A percentile compares a stretch with the other conserved stretches of the same genome.
These are phyloP conservation scores for Helichrysum umbraculigerum DNA, from an alignment of 129 eudicot genomes.

Conservation along the genomic window DNA sequence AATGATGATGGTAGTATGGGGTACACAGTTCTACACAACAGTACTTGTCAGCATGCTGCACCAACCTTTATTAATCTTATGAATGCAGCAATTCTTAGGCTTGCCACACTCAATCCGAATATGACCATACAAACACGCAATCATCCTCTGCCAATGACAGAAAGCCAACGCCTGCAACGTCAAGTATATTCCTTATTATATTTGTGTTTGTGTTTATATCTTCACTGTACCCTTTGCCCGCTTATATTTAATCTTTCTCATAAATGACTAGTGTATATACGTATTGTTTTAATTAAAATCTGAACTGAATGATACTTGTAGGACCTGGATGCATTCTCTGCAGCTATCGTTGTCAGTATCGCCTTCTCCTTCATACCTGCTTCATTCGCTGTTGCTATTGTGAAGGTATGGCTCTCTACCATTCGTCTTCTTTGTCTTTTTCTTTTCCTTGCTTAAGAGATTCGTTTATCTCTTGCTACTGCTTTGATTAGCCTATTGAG, in stretches of 20 bases:
- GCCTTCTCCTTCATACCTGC: constrained; percentile 98
- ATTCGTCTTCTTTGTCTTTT: neutral
- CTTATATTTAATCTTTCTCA: neutral
- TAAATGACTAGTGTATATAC: neutral
- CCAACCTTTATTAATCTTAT: constrained; percentile 89
- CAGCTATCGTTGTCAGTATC: constrained; percentile 71
- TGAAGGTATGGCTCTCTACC: constrained; percentile 59
- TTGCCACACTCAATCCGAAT: constrained; percentile 63
- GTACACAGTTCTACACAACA: constrained; percentile 89
- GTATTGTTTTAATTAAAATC: constrained; percentile 10
- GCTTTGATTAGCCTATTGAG: too few species aligned
- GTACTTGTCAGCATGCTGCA: constrained; percentile 96
- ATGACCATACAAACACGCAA: constrained; percentile 94
- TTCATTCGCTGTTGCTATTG: constrained; percentile 95
- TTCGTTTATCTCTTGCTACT: too few species aligned
- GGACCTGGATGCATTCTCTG: constrained; percentile 98
- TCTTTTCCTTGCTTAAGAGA: constrained; percentile 5
- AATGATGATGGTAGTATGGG: constrained; percentile 78
- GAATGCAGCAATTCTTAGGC: constrained; percentile 87
- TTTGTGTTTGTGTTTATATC: constrained; percentile 2
- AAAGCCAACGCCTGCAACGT: constrained; percentile 81
- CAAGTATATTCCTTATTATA: constrained; percentile 55
- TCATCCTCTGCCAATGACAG: constrained; percentile 89
- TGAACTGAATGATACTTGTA: constrained; percentile 37
- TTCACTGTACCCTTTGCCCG: neutral